Evolutionary conservation across 2,329 filamentous ascomycete species (phyloP).

Genomic region (Neonectria magnoliae): DNA sequence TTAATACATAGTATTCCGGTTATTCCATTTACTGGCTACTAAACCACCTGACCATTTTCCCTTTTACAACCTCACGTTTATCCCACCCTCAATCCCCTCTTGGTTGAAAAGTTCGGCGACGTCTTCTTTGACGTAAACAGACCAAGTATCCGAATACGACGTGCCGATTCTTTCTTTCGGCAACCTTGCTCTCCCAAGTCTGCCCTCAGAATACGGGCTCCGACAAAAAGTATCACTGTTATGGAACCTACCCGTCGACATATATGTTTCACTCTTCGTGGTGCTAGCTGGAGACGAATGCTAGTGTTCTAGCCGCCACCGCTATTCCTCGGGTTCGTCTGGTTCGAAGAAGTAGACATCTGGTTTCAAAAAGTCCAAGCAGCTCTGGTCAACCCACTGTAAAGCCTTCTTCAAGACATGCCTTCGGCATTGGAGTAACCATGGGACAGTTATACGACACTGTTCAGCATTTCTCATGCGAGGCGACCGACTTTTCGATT

Average conservation of each 20-base stretch:
- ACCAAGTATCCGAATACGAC: conserved; percentile 20
- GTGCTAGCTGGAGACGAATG: conserved; percentile 38
- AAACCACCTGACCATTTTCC: too few relatives aligned
- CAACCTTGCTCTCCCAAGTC: conserved; percentile 31
- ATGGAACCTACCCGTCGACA: conserved; percentile 21
- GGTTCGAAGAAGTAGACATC: conserved; percentile 9
- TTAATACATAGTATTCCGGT: too few relatives aligned
- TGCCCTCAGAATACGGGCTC: conserved; percentile 2
- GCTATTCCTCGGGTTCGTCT: conserved; percentile 30
- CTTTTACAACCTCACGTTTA: too few relatives aligned
- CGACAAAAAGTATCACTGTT: conserved; percentile 9
- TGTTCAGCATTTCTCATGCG: conserved; percentile 19
- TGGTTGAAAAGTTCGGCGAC: conserved; percentile 33
- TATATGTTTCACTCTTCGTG: conserved; percentile 23
- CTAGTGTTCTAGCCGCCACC: conserved; percentile 40
- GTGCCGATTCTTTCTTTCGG: conserved; percentile 32
- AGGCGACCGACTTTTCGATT: conserved; percentile 4
- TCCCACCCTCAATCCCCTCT: conserved; percentile 27
- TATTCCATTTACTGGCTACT: too few relatives aligned
- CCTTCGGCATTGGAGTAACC: conserved; percentile 18
- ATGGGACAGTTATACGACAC: conserved; percentile 36
- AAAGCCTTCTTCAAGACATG: conserved; percentile 10
- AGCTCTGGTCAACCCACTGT: conserved; percentile 5
- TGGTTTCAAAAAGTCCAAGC: background rate
- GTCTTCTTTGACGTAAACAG: conserved; percentile 31